Conservation (phyloP, 495 filamentous ascomycete species). For the Pyronema domesticum region DNA sequence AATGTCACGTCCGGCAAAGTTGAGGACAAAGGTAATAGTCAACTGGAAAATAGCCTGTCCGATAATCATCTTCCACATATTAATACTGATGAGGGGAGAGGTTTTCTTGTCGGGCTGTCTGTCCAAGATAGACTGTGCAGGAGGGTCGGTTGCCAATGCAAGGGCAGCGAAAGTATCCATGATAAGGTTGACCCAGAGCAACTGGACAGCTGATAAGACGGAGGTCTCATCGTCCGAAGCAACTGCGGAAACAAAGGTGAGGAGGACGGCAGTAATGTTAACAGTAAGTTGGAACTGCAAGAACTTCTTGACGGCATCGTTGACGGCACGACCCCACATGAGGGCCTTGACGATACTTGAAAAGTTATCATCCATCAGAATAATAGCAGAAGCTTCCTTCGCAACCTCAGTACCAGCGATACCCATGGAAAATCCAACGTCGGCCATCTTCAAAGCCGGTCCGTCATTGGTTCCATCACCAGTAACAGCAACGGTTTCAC, state of each 20-base stretch:
- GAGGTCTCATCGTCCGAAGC: constrained; percentile 44
- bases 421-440: constrained; percentile 88
- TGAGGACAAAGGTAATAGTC: constrained; percentile 55
- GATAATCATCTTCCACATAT: constrained; percentile 91
- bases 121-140: constrained; percentile 48
- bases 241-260: constrained; percentile 69
- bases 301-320: constrained; percentile 82
- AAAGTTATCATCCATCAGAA: constrained; percentile 89
- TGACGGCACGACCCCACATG: constrained; percentile 74
- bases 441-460: constrained; percentile 67
- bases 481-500: constrained; percentile 84
- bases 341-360: constrained; percentile 75
- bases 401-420: constrained; percentile 80
- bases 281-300: constrained; percentile 82
- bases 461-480: constrained; percentile 89
- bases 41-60: constrained; percentile 73
- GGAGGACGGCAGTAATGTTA: constrained; percentile 73
- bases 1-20: constrained; percentile 52
- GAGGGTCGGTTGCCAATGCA: constrained; percentile 74
- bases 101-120: constrained; percentile 63
- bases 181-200: constrained; percentile 84
- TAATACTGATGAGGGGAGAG: constrained; percentile 54
- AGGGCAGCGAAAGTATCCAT: constrained; percentile 95
- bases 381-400: constrained; percentile 85
- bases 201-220: constrained; percentile 67